Evolutionary conservation across 768 basidiomycete species (phyloP), one percentile per base, ranked within the genome.

Genomic region (Candolleomyces efflorescens): DNA sequence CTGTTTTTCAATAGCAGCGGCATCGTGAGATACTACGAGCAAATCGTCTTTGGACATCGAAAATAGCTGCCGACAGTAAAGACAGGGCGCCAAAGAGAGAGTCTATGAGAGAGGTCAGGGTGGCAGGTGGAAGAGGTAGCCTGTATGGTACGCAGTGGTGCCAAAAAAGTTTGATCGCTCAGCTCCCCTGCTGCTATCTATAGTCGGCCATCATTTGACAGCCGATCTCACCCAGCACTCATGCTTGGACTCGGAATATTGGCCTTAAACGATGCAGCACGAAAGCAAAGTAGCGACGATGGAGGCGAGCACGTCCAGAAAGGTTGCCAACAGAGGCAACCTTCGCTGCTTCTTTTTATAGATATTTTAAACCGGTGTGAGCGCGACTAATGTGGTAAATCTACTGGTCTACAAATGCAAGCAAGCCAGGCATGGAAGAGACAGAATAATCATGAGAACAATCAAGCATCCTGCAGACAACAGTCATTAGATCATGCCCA

Each of bases 401-500:
- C 41, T 43, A 43, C 32, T 7, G 41, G 9, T 17, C 41, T 20
- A 43, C 41, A 43, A 43, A 43, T 43, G 41, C 41, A 43, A 43
- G 18, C 9, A 43, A 43, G 41, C 41, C 15, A 43, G 15, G 41
- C 41, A 43, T 43, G 18, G 13, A 17, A 20, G 5, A 43, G 7
- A 20, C 5, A 43, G 18, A 20, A 20, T 7, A n/a, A n/a, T n/a
- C n/a, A 43, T 5, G 41, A 20, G 6, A 43, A 43, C 17, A 17
- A 17, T 43, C 15, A 17, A 43, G 15, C 9, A 43, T 43, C 15
- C 18, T 5, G 5, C 32, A 5, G 13, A 43, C 6, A 17, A 13
- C 41, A 15, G 5, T 17, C 41, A 43, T 72, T 65, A 79, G 46
- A 84, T 65, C 81, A 90, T 84, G 41, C 88, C 87, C 86, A 90